Conservation (phyloP, 1,139 yeast genomes). For the Hyphopichia burtonii region DNA sequence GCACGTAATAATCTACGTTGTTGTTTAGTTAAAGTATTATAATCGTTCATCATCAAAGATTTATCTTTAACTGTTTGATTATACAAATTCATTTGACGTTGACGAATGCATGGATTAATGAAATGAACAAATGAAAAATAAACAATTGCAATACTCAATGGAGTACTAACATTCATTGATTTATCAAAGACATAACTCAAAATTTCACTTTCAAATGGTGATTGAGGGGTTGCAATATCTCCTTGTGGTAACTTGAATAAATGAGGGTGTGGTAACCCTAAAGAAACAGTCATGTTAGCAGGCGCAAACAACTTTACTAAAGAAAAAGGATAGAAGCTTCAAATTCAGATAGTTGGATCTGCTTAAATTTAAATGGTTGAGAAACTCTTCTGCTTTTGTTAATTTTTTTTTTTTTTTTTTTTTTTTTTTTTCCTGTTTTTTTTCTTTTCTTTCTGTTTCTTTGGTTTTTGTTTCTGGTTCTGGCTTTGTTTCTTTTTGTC, state of each 20-base stretch:
- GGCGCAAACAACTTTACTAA: too few species aligned
- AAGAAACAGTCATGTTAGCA: conserved; percentile 21
- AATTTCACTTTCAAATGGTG: conserved; percentile 34
- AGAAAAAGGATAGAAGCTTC: too few species aligned
- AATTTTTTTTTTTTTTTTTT: not conserved
- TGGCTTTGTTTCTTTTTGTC: too few species aligned
- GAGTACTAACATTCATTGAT: conserved; percentile 45
- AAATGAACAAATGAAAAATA: conserved; percentile 63
- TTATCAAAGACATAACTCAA: conserved; percentile 25
- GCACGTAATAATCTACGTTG: conserved; percentile 45
- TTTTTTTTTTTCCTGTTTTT: not conserved
- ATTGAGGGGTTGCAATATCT: conserved; percentile 31
- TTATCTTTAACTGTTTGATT: conserved; percentile 8
- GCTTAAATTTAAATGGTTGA: not conserved
- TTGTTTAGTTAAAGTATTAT: conserved; percentile 15
- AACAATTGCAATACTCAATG: conserved; percentile 56
- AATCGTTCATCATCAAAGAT: conserved; percentile 2
- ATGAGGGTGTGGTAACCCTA: conserved; percentile 38
- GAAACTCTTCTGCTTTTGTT: not conserved
- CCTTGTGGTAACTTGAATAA: conserved; percentile 35
- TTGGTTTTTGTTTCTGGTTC: not conserved
- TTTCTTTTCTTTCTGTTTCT: not conserved
- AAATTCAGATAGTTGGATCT: not conserved
- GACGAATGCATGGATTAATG: conserved; percentile 43
- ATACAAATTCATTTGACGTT: conserved; percentile 32